A percentile compares a stretch with the other conserved stretches of the same genome.
Conservation (phyloP, 2,329 filamentous ascomycete species). For the Hypoxylon sp. region DNA sequence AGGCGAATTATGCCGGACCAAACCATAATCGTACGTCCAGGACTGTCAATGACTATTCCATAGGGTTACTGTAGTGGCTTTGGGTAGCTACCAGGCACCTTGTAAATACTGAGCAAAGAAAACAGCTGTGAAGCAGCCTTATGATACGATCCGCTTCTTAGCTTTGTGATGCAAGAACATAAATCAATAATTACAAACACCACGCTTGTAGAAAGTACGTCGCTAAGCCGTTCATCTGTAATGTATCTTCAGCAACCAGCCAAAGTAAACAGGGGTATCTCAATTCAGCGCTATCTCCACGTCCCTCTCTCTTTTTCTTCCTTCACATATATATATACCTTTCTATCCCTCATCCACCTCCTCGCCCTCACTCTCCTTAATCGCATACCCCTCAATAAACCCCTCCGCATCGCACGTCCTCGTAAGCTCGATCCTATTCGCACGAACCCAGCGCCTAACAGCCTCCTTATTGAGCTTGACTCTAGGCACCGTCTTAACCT, state of each 20-base stretch:
- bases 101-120: too few species aligned
- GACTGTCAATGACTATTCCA: too few species aligned
- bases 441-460: slow-evolving; percentile 76
- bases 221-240: not conserved
- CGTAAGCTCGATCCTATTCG: slow-evolving; percentile 73
- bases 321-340: not conserved
- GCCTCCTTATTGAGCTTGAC: slow-evolving; percentile 69
- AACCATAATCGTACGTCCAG: too few species aligned
- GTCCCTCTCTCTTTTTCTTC: not conserved
- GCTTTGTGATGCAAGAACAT: too few species aligned
- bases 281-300: slow-evolving; percentile 8
- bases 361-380: slow-evolving; percentile 58
- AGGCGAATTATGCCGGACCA: too few species aligned
- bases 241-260: not conserved
- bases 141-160: too few species aligned
- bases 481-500: slow-evolving; percentile 58
- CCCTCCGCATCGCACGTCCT: slow-evolving; percentile 80
- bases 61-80: too few species aligned
- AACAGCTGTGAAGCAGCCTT: too few species aligned
- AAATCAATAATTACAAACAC: too few species aligned
- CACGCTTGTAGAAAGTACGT: too few species aligned
- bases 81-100: too few species aligned
- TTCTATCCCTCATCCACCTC: slow-evolving; percentile 49
- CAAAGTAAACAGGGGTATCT: not conserved
- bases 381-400: slow-evolving; percentile 78